Conservation (phyloP, 2,329 filamentous ascomycete species). For the Elsinoe arachidis region DNA sequence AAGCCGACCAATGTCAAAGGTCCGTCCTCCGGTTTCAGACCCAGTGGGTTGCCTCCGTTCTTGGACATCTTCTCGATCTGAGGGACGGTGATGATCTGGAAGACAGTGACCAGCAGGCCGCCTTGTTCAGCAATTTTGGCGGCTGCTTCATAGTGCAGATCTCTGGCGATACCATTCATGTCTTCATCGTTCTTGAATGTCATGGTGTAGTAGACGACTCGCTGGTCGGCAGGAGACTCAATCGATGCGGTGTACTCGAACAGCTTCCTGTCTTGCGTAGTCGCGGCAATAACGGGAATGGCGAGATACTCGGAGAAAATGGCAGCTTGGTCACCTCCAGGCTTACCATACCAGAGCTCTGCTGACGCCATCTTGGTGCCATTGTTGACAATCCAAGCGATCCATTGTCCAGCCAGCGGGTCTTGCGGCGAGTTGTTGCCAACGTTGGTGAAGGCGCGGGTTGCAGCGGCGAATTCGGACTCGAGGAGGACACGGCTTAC, state of each 20-base stretch:
- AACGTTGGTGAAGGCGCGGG: conserved; percentile 3
- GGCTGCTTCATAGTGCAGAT: not conserved
- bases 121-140: not conserved
- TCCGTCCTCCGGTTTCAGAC: not conserved
- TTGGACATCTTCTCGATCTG: conserved; percentile 15
- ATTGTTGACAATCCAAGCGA: not conserved
- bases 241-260: not conserved
- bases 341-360: conserved; percentile 4
- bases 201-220: conserved; percentile 1
- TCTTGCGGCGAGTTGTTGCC: not conserved
- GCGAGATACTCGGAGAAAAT: conserved; percentile 4
- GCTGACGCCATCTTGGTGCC: conserved; percentile 3
- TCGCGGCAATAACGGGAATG: not conserved
- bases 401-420: not conserved
- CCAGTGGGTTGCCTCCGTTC: conserved; percentile 8
- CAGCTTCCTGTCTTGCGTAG: conserved; percentile 1
- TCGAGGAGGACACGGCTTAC: not conserved
- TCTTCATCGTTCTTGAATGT: conserved; percentile 90
- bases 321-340: not conserved
- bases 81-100: conserved; percentile 2
- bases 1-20: not conserved
- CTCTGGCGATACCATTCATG: conserved; percentile 94
- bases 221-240: not conserved
- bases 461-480: not conserved
- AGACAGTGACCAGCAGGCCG: not conserved